Percentiles rank a stretch among this genome's conserved stretches.
phyloP scores from a whole-genome alignment of 352 stramenopile species.

The Phytophthora pini region DNA sequence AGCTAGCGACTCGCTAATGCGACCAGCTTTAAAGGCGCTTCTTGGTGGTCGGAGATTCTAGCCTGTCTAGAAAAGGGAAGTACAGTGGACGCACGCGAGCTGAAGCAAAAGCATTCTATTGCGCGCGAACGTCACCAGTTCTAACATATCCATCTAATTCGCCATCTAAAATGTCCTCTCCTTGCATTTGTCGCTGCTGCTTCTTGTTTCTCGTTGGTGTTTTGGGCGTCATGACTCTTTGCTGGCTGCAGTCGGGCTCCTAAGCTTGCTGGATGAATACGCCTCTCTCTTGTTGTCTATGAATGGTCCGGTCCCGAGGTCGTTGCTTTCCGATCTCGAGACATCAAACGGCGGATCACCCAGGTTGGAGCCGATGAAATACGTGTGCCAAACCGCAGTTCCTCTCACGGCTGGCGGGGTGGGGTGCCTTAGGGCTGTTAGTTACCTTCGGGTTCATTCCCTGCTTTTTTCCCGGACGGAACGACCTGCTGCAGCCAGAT shows the following conservation, averaged over 20 bases:
- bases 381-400: constrained; percentile 16
- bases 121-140: constrained; percentile 50
- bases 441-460: constrained; percentile 62
- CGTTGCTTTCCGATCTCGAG: constrained; percentile 37
- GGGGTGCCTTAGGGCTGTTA: constrained; percentile 33
- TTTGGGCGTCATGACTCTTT: constrained; percentile 10
- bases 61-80: not conserved
- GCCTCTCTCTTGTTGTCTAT: constrained; percentile 36
- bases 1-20: constrained; percentile 3
- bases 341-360: constrained; percentile 22
- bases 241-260: constrained; percentile 16
- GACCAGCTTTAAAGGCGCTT: not conserved
- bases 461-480: constrained; percentile 71
- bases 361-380: constrained; percentile 27
- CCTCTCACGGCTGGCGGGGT: constrained; percentile 9
- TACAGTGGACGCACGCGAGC: not conserved
- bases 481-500: constrained; percentile 98
- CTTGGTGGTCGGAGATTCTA: not conserved
- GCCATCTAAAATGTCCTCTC: constrained; percentile 51
- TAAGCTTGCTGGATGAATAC: constrained; percentile 14
- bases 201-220: constrained; percentile 29
- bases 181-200: constrained; percentile 37
- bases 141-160: constrained; percentile 60
- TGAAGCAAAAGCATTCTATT: constrained; percentile 58
- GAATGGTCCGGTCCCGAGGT: constrained; percentile 28